A percentile compares a stretch with the other conserved stretches of the same genome.
Conservation (phyloP, 2,329 filamentous ascomycete genomes). For the Blastomyces parvus region DNA sequence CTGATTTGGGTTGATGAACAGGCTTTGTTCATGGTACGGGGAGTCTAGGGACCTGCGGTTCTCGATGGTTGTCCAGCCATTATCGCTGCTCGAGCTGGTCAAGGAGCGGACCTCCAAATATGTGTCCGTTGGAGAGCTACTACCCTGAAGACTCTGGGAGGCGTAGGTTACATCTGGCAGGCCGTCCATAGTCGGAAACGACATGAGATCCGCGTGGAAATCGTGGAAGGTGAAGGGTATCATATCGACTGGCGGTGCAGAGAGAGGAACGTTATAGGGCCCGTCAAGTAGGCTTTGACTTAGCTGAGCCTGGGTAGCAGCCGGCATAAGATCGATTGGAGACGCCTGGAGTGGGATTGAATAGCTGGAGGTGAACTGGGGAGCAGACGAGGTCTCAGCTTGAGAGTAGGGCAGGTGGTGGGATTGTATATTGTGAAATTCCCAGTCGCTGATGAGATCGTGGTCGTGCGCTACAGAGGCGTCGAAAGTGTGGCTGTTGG, state of each 20-base stretch:
- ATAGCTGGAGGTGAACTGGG: conserved; percentile 50
- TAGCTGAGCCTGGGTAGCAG: conserved; percentile 53
- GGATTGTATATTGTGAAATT: conserved; percentile 34
- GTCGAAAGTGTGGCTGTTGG: conserved; percentile 35
- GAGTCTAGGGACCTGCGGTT: conserved; percentile 63
- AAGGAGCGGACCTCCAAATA: conserved; percentile 81
- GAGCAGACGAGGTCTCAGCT: conserved; percentile 49
- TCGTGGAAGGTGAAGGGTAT: conserved; percentile 69
- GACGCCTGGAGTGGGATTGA: conserved; percentile 36
- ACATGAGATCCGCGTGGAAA: conserved; percentile 60
- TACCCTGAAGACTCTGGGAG: conserved; percentile 36
- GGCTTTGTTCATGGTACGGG: conserved; percentile 49
- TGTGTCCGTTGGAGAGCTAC: conserved; percentile 64
- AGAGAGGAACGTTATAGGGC: conserved; percentile 44
- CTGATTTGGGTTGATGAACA: conserved; percentile 86
- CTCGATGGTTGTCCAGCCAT: conserved; percentile 78
- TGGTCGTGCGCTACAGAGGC: conserved; percentile 37
- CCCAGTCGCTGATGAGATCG: conserved; percentile 39
- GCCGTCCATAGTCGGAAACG: conserved; percentile 41
- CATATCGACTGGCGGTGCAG: conserved; percentile 50
- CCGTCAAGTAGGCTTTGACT: conserved; percentile 54
- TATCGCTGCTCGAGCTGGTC: conserved; percentile 68
- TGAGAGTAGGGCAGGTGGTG: conserved; percentile 30
- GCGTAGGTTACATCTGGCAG: conserved; percentile 37
- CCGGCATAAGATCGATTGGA: conserved; percentile 47